Evolutionary conservation across 495 filamentous ascomycete genomes (phyloP), one percentile per base, ranked within the genome.

Genomic region (Beverwykella pulmonaria): DNA sequence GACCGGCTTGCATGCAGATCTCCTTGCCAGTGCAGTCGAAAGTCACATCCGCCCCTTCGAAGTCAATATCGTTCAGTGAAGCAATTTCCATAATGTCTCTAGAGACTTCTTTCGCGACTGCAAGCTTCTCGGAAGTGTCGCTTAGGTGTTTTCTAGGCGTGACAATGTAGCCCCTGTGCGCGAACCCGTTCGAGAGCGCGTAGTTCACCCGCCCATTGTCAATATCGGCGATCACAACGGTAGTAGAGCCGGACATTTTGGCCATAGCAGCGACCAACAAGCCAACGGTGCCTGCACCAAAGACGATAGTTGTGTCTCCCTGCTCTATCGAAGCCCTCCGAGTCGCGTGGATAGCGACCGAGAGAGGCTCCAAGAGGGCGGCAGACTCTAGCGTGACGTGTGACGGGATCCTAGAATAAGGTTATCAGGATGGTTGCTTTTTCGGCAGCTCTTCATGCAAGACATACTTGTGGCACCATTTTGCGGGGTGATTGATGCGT

Each of bases 1-100:
- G 68, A 8, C 70, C 73, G 26, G 69, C 59, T 36, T 75, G 73
- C 68, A 73, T 75, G 66, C 73, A 75, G 14, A 69, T 69, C 54
- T 73, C 71, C 60, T 73, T 73, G n/a, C 73, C 73, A 58, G 73
- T 75, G 58, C 73, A 75, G 46, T 75, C 73, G 46, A 75, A 75
- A 14, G 73, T 75, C 41, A 73, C 68, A 32, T 75, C 73, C 22
- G 63, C 64, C 17, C 71, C 73, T 30, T 75, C 71, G 27, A 69
- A 65, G 41, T 73, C 70, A 5, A 46, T 32, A 23, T 74, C 71
- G 30, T 70, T 57, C n/a, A 63, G 61, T 8, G 61, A 67, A 22
- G 70, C 70, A 36, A 69, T 67, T 25, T 69, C 39, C 39, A 73
- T 56, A 23, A 72, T 63, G 34, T 72, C 70, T 26, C 15, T 36